A percentile compares a stretch with the other conserved stretches of the same genome.
Evolutionary conservation across 2,329 filamentous ascomycete genomes (phyloP).

Genomic region (Colletotrichum sp.): DNA sequence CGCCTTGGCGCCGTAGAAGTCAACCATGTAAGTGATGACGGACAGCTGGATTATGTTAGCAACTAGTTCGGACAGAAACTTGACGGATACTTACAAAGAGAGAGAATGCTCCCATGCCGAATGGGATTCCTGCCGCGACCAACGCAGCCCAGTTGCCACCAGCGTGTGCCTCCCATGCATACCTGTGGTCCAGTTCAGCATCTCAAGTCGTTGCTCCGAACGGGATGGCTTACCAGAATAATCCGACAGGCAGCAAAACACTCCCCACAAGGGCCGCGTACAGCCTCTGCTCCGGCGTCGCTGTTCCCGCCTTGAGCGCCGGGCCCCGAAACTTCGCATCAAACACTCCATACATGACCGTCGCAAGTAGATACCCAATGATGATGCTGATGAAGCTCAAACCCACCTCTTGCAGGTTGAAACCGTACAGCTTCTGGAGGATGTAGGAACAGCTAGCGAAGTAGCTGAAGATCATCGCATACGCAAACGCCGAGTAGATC

Average conservation of each 20-base stretch:
- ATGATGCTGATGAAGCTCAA: slow-evolving; percentile 23
- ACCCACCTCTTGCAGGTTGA: slow-evolving; percentile 10
- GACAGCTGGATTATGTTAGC: not conserved
- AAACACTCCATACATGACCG: slow-evolving; percentile 2
- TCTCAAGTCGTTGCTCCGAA: not conserved
- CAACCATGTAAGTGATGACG: slow-evolving; percentile 23
- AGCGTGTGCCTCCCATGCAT: slow-evolving; percentile 37
- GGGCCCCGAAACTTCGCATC: slow-evolving; percentile 11
- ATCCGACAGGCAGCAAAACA: slow-evolving; percentile 11
- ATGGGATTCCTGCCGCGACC: slow-evolving; percentile 21
- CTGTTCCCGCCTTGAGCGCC: not conserved
- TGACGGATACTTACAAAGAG: not conserved
- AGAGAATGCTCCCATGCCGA: not conserved
- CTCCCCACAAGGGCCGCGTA: slow-evolving; percentile 24
- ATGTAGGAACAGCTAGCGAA: slow-evolving; percentile 43
- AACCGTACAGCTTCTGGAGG: slow-evolving; percentile 20
- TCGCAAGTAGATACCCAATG: slow-evolving; percentile 18
- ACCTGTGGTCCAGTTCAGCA: not conserved
- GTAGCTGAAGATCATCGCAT: slow-evolving; percentile 57
- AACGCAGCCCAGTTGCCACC: slow-evolving; percentile 23
- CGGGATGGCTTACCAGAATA: slow-evolving; percentile 23
- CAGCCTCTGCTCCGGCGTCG: slow-evolving; percentile 22
- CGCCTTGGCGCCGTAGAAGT: slow-evolving; percentile 22
- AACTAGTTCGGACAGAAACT: accelerated
- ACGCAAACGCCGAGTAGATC: slow-evolving; percentile 65